Base-by-base conservation (phyloP, 129 eudicot genomes). In the Centaurea solstitialis region DNA sequence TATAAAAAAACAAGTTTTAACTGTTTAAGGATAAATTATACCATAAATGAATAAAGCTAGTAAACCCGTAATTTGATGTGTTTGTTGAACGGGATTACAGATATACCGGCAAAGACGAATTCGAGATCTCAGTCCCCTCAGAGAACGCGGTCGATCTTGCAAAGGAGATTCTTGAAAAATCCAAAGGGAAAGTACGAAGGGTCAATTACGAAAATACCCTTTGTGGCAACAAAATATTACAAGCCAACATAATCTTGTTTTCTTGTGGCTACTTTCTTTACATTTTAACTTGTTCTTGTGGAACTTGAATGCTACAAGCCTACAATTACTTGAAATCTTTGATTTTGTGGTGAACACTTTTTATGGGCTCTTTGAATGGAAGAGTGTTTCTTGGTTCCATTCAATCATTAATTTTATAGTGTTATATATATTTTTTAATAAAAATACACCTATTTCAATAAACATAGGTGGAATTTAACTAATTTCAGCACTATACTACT, bases 71-170 rank as follows among this genome's bases (percentile, higher is more conserved):
- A 33, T 33, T 78, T 78, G 6, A 78, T 65, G 70, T 45, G 7
- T 78, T 66, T 69, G 41, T 76, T 20, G 5, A 21, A 38, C 9
- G 30, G 9, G 68, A 2, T 75, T 86, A 28, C 86, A 95, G 99
- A 87, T 95, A 95, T 72, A 95, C 99, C 0, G 99, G 99, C 62
- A 97, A 95, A 85, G 99, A 95, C 77, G 99, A 97, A 61, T 95
- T 95, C 65, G 99, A 95, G 81, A 95, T 95, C 20, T 95, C 99
- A 15, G 99, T 95, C 62, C 97, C 99, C 67, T 86, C 94, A 7
- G 99, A 95, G 87, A 71, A 90, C 20, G 94, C 97, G 24, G 86
- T 95, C 1, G 97, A 95, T 85, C 97, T 95, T 18, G 93, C 99
- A 75, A 95, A 95, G 78, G 94, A 94, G 11, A 90, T 95, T 41